Evolutionary conservation across 176 grass and related monocot genomes (phyloP).

Genomic region (Olyra latifolia): DNA sequence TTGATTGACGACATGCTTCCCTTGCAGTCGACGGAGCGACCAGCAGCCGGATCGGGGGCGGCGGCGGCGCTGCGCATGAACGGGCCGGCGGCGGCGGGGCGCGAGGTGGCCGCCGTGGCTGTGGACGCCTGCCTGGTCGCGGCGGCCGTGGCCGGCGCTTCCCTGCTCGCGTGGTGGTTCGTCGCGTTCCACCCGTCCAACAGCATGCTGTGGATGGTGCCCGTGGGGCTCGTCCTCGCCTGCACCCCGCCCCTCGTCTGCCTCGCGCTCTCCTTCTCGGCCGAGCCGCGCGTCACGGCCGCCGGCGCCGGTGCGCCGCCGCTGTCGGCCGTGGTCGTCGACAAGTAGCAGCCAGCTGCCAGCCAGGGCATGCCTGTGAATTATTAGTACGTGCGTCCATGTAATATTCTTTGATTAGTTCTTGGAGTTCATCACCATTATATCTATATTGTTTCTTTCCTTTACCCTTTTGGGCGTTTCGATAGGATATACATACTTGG

Average conservation of each 20-base stretch:
- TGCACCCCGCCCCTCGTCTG: constrained; percentile 63
- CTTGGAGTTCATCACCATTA: neutral
- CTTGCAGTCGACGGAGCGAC: neutral
- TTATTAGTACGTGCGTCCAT: neutral
- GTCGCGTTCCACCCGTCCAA: constrained; percentile 62
- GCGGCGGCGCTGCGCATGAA: neutral
- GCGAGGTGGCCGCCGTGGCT: neutral
- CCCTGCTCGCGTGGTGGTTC: constrained; percentile 63
- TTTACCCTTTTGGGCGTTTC: neutral
- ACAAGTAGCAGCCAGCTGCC: constrained; percentile 26
- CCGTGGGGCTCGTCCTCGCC: constrained; percentile 63
- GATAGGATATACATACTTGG: neutral
- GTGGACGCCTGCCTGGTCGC: constrained; percentile 40
- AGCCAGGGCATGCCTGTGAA: too few species aligned
- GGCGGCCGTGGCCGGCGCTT: constrained; percentile 33
- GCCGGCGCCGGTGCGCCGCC: neutral
- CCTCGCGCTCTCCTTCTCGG: constrained; percentile 50
- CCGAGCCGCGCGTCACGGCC: neutral
- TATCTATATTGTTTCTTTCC: neutral
- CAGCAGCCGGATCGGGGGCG: neutral
- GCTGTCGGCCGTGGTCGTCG: constrained; percentile 29
- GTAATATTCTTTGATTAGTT: neutral
- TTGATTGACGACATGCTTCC: neutral
- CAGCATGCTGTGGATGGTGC: constrained; percentile 87
- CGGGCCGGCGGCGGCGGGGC: neutral